Evolutionary conservation across 1,139 yeast species (phyloP).

Genomic region (Candida sp.): DNA sequence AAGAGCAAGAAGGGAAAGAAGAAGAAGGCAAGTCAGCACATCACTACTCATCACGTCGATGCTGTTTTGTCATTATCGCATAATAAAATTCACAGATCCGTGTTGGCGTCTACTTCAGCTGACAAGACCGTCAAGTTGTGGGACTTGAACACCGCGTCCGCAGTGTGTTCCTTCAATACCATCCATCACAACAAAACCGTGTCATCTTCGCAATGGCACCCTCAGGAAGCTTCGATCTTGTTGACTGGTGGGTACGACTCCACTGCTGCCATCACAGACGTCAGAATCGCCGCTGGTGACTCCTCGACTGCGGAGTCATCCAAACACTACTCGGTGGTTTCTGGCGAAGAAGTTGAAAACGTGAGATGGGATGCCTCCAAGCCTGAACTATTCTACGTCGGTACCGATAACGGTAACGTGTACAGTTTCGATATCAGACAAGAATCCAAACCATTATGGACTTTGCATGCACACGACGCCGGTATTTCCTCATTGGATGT

Average conservation of each 20-base stretch:
- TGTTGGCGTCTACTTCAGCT: constrained; percentile 94
- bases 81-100: constrained; percentile 80
- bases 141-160: constrained; percentile 81
- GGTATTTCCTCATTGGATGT: constrained; percentile 86
- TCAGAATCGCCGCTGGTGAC: constrained; percentile 64
- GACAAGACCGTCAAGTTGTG: constrained; percentile 94
- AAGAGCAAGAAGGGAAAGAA: constrained; percentile 53
- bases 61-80: constrained; percentile 91
- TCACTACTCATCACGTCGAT: constrained; percentile 87
- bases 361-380: constrained; percentile 67
- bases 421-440: constrained; percentile 88
- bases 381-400: constrained; percentile 78
- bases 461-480: constrained; percentile 95
- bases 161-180: constrained; percentile 69
- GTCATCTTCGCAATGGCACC: constrained; percentile 88
- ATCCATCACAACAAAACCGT: constrained; percentile 77
- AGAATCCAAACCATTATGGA: constrained; percentile 81
- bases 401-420: constrained; percentile 91
- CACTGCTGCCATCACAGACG: constrained; percentile 79
- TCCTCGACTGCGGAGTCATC: constrained; percentile 43
- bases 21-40: constrained; percentile 55
- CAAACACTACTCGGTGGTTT: constrained; percentile 63
- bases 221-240: constrained; percentile 73
- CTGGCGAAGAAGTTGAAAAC: constrained; percentile 83
- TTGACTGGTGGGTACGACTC: constrained; percentile 96